Conservation (phyloP, 306 rosid species). For the Acacia acuminata region DNA sequence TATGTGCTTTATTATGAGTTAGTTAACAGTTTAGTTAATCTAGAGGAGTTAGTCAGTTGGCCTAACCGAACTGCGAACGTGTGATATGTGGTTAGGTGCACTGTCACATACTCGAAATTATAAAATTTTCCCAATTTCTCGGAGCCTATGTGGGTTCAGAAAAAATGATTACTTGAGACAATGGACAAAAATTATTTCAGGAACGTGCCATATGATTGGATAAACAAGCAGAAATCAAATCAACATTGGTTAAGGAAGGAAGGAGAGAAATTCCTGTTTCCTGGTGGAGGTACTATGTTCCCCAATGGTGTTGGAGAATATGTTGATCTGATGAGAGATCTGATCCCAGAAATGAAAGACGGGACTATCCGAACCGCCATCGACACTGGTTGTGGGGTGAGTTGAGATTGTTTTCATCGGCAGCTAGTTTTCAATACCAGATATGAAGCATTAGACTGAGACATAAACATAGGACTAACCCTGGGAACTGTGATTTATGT, state of each 20-base stretch:
- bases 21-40: not conserved
- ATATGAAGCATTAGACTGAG: not conserved
- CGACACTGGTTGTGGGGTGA: constrained; percentile 99
- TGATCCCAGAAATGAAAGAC: constrained; percentile 92
- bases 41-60: not conserved
- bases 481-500: constrained; percentile 12
- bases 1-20: not conserved
- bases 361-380: constrained; percentile 93
- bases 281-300: constrained; percentile 99
- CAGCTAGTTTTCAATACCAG: constrained; percentile 9
- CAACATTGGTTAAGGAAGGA: constrained; percentile 96
- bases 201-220: constrained; percentile 99
- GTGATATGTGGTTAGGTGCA: not conserved
- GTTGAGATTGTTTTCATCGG: constrained; percentile 12
- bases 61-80: not conserved
- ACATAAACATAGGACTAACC: constrained; percentile 11
- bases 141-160: not conserved
- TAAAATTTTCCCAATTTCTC: not conserved
- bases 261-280: constrained; percentile 95
- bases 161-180: not conserved
- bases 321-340: constrained; percentile 85
- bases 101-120: not conserved
- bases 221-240: constrained; percentile 89
- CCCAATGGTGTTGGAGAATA: constrained; percentile 93
- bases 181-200: constrained; percentile 43